phyloP scores from a whole-genome alignment of 208 protist genomes.

The Endotrypanum monterogeii region DNA sequence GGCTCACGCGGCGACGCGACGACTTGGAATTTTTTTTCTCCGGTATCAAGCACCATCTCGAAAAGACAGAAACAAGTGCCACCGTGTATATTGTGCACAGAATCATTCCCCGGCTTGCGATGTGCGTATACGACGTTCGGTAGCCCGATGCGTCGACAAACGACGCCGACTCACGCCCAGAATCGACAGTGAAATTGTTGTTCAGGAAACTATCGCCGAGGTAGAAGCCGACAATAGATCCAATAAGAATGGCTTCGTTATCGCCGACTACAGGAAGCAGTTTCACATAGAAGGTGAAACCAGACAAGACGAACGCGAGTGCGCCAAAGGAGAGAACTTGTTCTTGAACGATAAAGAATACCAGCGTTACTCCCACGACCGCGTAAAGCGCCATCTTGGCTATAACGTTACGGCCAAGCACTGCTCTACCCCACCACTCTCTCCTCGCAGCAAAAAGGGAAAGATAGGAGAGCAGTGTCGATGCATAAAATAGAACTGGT shows the following conservation, averaged over 20 bases:
- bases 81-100: slow-evolving; percentile 63
- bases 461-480: slow-evolving; percentile 76
- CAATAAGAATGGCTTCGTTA: slow-evolving; percentile 79
- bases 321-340: slow-evolving; percentile 62
- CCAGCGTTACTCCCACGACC: slow-evolving; percentile 43
- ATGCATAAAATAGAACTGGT: slow-evolving; percentile 81
- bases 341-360: slow-evolving; percentile 66
- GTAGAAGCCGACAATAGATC: slow-evolving; percentile 79
- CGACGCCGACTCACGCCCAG: slow-evolving; percentile 37
- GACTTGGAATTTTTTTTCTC: slow-evolving; percentile 80
- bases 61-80: slow-evolving; percentile 37
- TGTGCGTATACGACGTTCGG: slow-evolving; percentile 73
- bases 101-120: slow-evolving; percentile 66
- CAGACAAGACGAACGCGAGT: slow-evolving; percentile 60
- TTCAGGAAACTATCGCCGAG: slow-evolving; percentile 75
- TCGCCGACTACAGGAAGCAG: slow-evolving; percentile 57
- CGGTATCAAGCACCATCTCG: slow-evolving; percentile 55
- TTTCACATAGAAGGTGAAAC: slow-evolving; percentile 69
- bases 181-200: slow-evolving; percentile 55
- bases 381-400: slow-evolving; percentile 41
- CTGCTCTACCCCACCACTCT: slow-evolving; percentile 37
- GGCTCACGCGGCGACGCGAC: slow-evolving; percentile 53
- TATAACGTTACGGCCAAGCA: slow-evolving; percentile 43
- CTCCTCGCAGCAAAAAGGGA: slow-evolving; percentile 50
- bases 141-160: slow-evolving; percentile 48